A percentile compares a stretch with the other conserved stretches of the same genome.
These are phyloP conservation scores for Physaria fendleri DNA, from an alignment of 345 rosid species.

Conservation along the genomic window DNA sequence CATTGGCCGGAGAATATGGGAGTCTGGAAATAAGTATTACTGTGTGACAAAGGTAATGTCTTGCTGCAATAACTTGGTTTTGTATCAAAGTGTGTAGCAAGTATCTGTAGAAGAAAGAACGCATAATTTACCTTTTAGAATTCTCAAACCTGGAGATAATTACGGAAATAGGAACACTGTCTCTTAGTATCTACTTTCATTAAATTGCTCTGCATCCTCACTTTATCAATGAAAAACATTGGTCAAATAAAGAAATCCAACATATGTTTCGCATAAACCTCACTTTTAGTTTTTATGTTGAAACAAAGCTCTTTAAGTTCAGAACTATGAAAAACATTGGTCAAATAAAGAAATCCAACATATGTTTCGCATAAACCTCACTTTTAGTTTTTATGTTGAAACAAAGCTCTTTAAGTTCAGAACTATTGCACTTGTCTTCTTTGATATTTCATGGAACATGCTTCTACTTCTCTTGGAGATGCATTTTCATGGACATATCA, in stretches of 20 bases:
- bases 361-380: neutral
- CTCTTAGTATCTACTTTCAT: neutral
- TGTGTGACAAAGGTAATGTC: conserved; percentile 84
- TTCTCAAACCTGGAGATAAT: neutral
- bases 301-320: neutral
- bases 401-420: neutral
- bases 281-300: neutral
- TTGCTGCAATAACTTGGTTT: neutral
- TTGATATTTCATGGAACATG: neutral
- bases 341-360: neutral
- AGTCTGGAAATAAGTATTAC: conserved; percentile 67
- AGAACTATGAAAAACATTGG: neutral
- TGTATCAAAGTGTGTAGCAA: neutral
- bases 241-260: neutral
- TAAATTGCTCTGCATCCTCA: neutral
- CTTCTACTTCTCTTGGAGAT: neutral
- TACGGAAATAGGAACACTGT: neutral
- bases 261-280: neutral
- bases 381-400: neutral
- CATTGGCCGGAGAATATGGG: conserved; percentile 93
- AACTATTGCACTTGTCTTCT: neutral
- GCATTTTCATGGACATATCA: neutral
- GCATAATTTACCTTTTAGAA: neutral
- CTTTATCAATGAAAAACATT: neutral
- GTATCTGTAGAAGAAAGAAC: neutral